Evolutionary conservation across 176 grass and related monocot genomes (phyloP).

Genomic region (Thinopyrum elongatum): DNA sequence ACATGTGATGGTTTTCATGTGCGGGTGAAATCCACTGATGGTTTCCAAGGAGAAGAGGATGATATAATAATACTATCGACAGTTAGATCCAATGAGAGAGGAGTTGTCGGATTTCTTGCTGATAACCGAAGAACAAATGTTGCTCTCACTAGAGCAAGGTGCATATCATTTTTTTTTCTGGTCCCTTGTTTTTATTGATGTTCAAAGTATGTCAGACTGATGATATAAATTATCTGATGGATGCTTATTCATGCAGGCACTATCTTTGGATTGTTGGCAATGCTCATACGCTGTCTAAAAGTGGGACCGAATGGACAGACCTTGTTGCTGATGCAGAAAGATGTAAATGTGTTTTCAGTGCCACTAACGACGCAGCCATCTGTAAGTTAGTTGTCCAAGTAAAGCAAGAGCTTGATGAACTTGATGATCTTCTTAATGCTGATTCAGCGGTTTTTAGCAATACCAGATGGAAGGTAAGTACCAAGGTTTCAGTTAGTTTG

Average conservation of each 20-base stretch:
- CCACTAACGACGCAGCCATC: no score
- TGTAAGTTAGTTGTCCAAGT: no score
- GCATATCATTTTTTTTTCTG: background rate
- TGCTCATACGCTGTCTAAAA: no score
- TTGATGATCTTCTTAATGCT: conserved; percentile 68
- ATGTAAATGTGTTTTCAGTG: no score
- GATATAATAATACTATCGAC: conserved; percentile 81
- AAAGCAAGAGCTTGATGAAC: conserved; percentile 64
- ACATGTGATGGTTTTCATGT: conserved; percentile 46
- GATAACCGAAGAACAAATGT: conserved; percentile 76
- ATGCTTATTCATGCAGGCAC: no score
- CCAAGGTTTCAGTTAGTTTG: background rate
- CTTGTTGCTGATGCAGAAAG: no score
- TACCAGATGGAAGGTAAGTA: conserved; percentile 72
- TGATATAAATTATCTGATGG: background rate
- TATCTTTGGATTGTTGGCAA: no score
- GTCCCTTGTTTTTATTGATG: background rate
- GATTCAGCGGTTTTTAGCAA: conserved; percentile 56
- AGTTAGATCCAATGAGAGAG: conserved; percentile 53
- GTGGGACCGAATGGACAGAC: no score
- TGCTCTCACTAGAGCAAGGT: conserved; percentile 86
- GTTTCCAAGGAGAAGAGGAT: conserved; percentile 78
- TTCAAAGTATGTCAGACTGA: background rate
- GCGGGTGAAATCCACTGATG: conserved; percentile 68
- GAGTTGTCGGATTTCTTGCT: conserved; percentile 58